Base-by-base conservation (phyloP, 2,329 filamentous ascomycete species). In the Chaetoscypha palmicola region DNA sequence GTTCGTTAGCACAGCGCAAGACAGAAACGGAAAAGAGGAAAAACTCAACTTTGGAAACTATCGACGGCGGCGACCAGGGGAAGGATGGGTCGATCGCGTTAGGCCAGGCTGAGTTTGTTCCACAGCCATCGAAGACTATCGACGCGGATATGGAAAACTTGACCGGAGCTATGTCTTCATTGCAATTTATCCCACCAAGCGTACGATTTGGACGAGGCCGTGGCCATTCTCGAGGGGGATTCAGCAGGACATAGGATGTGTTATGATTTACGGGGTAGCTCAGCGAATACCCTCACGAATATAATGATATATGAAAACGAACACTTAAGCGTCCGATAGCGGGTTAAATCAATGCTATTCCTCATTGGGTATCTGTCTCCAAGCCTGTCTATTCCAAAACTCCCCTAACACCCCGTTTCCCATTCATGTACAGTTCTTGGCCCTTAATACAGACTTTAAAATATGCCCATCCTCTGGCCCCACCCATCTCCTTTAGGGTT, bases 401-500 rank as follows among this genome's bases (percentile, higher is more conserved):
- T 45, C 51, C 49, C 43, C n/a, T n/a, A 50, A 50, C 47, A 34
- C 48, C 49, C 37, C 10, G 16, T 9, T 16, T 19, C 32, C 12
- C 28, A 31, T 44, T 37, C 36, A 48, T 54, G 28, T 49, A 53
- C 49, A 50, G 31, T 22, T n/a, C 21, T 36, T 32, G 16, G n/a
- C 9, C 16, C 22, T 3, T 40, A 9, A 38, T 34, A 37, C 12
- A 36, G 16, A 38, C 30, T 9, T 55, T 36, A 60, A 44, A 58
- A 60, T 32, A 88, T 79, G 20, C 86, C 84, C 67, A 91, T 88
- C 30, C 86, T 75, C 45, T 82, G 77, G 38, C 86, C 79, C 87
- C 88, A 91, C 40, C 82, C 76, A 50, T 85, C 81, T 47, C 81
- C 75, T 59, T 87, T 87, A 45, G 87, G 87, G 61, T 94, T 92